Evolutionary conservation across 768 basidiomycete genomes (phyloP).

Genomic region (Kockovaella imperatae): DNA sequence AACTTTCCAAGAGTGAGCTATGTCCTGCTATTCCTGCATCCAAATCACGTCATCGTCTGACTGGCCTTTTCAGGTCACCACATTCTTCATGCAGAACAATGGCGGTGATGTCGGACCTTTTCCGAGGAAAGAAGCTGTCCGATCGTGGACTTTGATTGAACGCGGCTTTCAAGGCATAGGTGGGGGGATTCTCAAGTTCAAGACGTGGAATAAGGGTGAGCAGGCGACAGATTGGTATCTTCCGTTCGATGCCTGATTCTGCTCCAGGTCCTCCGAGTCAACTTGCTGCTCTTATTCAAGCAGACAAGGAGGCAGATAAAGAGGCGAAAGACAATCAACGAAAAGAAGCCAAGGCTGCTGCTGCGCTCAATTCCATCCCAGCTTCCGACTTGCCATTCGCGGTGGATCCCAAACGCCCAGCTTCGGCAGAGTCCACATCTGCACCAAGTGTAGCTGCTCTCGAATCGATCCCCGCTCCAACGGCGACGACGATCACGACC

Average conservation of each 20-base stretch:
- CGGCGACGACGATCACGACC: neutral
- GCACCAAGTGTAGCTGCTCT: neutral
- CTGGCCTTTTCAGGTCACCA: constrained; percentile 17
- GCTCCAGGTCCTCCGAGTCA: constrained; percentile 27
- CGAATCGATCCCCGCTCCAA: neutral
- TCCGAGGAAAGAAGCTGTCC: constrained; percentile 28
- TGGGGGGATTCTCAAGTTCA: constrained; percentile 27
- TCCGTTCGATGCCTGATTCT: constrained; percentile 2
- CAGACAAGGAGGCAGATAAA: constrained; percentile 21
- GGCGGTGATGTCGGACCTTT: constrained; percentile 29
- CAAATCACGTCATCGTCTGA: too few relatives aligned
- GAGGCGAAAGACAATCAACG: constrained; percentile 17
- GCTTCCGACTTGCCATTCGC: neutral
- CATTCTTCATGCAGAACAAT: constrained; percentile 26
- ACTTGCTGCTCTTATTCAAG: constrained; percentile 22
- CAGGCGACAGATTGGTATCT: neutral
- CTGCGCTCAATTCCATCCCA: neutral
- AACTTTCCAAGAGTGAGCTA: constrained; percentile 28
- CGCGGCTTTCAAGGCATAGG: constrained; percentile 20
- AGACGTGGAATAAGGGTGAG: constrained; percentile 28
- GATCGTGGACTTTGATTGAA: constrained; percentile 18
- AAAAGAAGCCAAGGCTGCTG: constrained; percentile 15
- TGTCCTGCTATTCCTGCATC: neutral
- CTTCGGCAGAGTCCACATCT: constrained; percentile 1
- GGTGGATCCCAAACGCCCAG: constrained; percentile 8